These are phyloP conservation scores for Chrysosporium queenslandicum DNA, from an alignment of 2,329 filamentous ascomycete species.

Conservation along the genomic window DNA sequence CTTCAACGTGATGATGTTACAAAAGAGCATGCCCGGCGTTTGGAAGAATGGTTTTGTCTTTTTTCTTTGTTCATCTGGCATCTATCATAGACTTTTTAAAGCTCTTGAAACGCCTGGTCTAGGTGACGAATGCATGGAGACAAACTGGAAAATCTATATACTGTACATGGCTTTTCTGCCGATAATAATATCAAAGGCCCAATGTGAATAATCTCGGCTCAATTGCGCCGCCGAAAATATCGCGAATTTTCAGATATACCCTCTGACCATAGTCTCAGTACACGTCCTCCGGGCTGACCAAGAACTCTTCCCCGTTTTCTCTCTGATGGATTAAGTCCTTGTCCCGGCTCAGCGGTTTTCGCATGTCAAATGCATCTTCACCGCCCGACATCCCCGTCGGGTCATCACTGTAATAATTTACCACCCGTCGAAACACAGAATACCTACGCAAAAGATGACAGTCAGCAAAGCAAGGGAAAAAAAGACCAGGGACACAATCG, in stretches of 20 bases:
- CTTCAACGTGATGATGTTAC: too few relatives aligned
- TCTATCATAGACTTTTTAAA: too few relatives aligned
- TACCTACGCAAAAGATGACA: slow-evolving; percentile 41
- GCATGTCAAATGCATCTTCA: slow-evolving; percentile 95
- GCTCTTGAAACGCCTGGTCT: too few relatives aligned
- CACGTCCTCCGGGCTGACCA: slow-evolving; percentile 74
- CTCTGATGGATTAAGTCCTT: slow-evolving; percentile 64
- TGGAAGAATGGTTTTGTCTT: not conserved
- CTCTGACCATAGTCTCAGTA: slow-evolving; percentile 34
- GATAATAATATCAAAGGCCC: too few relatives aligned
- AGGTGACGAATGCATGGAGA: too few relatives aligned
- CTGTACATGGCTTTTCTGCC: too few relatives aligned
- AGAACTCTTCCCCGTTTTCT: slow-evolving; percentile 66
- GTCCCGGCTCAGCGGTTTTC: slow-evolving; percentile 79
- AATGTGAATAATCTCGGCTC: too few relatives aligned
- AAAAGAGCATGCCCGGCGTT: too few relatives aligned
- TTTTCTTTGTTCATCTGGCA: too few relatives aligned
- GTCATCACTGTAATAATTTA: slow-evolving; percentile 88
- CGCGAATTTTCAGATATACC: too few relatives aligned
- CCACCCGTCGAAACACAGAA: slow-evolving; percentile 76
- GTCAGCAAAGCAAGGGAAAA: not conserved
- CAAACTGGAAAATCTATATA: too few relatives aligned
- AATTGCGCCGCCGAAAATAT: not conserved
- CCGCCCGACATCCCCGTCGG: slow-evolving; percentile 50
- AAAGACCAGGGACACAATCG: slow-evolving; percentile 12